phyloP scores from a whole-genome alignment of 768 basidiomycete genomes.

The Kwoniella pini region DNA sequence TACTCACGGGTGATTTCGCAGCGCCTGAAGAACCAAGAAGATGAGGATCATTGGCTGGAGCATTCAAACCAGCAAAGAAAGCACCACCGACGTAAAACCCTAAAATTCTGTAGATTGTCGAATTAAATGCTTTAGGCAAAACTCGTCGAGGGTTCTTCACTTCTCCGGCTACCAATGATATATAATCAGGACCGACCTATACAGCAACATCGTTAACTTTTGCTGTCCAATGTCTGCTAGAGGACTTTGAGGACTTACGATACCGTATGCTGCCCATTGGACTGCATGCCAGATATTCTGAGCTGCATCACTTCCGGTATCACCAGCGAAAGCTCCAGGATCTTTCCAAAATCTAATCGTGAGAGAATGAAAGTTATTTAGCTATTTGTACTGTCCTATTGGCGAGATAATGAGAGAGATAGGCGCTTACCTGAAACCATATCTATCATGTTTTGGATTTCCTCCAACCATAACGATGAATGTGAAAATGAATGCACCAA shows the following conservation, averaged over 20 bases:
- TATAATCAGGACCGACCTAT: conserved; percentile 17
- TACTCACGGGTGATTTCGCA: conserved; percentile 14
- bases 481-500: conserved; percentile 61
- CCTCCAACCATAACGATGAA: conserved; percentile 57
- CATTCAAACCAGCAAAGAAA: not conserved
- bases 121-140: conserved; percentile 17
- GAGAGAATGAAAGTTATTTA: too few relatives aligned
- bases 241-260: not conserved
- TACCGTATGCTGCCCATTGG: conserved; percentile 16
- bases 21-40: conserved; percentile 19
- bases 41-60: conserved; percentile 1
- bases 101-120: conserved; percentile 19
- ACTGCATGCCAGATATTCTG: conserved; percentile 17
- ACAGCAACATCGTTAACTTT: not conserved
- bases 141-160: conserved; percentile 20
- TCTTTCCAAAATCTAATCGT: conserved; percentile 20
- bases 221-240: not conserved
- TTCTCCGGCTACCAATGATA: conserved; percentile 13
- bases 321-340: conserved; percentile 20
- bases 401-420: not conserved
- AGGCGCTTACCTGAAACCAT: conserved; percentile 37
- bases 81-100: conserved; percentile 14
- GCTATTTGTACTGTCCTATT: too few relatives aligned
- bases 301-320: not conserved
- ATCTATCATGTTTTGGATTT: conserved; percentile 61